Percentiles rank a stretch among this genome's conserved stretches.
Evolutionary conservation across 2,329 filamentous ascomycete species (phyloP).

Genomic region (Fusarium miscanthi): DNA sequence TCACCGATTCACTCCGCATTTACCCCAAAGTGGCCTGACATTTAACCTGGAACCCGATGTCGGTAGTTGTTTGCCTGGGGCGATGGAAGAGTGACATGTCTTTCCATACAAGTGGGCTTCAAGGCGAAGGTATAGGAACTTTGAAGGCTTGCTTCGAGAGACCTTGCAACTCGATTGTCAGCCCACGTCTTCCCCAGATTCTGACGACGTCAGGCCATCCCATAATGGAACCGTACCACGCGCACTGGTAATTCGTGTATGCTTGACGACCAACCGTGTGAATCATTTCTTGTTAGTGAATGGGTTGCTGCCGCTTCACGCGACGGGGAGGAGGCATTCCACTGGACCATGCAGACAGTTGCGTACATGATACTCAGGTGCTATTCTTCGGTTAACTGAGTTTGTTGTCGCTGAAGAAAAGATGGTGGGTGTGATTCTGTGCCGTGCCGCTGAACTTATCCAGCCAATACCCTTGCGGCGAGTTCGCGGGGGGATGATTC

Average conservation of each 20-base stretch:
- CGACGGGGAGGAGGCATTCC: not conserved
- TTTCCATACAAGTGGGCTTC: not conserved
- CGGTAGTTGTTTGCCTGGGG: slow-evolving; percentile 9
- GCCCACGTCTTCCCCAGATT: not conserved
- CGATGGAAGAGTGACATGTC: not conserved
- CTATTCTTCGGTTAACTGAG: not conserved
- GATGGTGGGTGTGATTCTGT: not conserved
- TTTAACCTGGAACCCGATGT: slow-evolving; percentile 1
- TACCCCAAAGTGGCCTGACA: slow-evolving; percentile 29
- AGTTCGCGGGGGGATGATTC: not conserved
- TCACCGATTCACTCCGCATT: slow-evolving; percentile 3
- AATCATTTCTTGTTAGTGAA: no score
- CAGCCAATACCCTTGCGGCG: not conserved
- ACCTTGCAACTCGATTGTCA: not conserved
- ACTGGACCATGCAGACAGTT: not conserved
- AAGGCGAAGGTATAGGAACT: not conserved
- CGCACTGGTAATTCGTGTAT: not conserved
- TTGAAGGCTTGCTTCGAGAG: not conserved
- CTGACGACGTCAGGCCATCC: not conserved
- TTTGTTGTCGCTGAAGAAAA: no score
- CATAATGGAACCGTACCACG: not conserved
- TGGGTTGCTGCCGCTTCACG: not conserved
- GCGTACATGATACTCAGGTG: not conserved
- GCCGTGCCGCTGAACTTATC: not conserved
- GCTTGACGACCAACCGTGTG: no score